Evolutionary conservation across 2,329 filamentous ascomycete species (phyloP), one percentile per base, ranked within the genome.

Genomic region (Colletotrichum eleusines): DNA sequence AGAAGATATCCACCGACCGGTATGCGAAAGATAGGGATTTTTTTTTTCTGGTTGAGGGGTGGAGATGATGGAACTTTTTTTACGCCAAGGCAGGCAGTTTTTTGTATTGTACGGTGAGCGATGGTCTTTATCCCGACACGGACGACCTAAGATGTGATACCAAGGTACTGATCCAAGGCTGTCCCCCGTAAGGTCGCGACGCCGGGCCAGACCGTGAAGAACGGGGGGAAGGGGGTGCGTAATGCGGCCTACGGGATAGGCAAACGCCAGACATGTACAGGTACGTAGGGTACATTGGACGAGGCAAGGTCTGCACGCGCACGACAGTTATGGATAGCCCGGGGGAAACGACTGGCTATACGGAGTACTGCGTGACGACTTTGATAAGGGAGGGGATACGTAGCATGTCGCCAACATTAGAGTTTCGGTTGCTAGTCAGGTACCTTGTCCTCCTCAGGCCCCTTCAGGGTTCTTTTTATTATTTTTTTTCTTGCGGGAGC

Each of bases 371-470:
- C n/a, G n/a, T n/a, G n/a, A 18, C 38, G 38, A 40, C 11, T 14
- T 7, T 40, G 38, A 40, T 40, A 18, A 9, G 12, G 38, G 53
- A 20, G 11, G 31, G 20, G 18, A 23, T n/a, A 40, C 5, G 5
- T n/a, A 35, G 6, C 16, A 16, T 20, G 55, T 23, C 16, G 26
- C 38, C 14, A 8, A 28, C 38, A 31, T 57, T 59, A 44, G 57
- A 59, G 57, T 59, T 59, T 44, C 38, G 14, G 11, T 9, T 31
- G 26, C 57, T 59, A 46, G 57, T 59, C 57, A 46, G 40, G 26
- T 23, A 23, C 40, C 26, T 59, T 33, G 55, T 46, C 26, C 26
- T 3, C 23, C 2, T 9, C 23, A 3, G 14, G n/a, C 2, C 16
- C 18, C 12, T 20, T 33, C 51, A 57, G 33, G 33, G 33, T 16